These are phyloP conservation scores for Penicillium mononematosum DNA, from an alignment of 495 filamentous ascomycete species.

Conservation along the genomic window DNA sequence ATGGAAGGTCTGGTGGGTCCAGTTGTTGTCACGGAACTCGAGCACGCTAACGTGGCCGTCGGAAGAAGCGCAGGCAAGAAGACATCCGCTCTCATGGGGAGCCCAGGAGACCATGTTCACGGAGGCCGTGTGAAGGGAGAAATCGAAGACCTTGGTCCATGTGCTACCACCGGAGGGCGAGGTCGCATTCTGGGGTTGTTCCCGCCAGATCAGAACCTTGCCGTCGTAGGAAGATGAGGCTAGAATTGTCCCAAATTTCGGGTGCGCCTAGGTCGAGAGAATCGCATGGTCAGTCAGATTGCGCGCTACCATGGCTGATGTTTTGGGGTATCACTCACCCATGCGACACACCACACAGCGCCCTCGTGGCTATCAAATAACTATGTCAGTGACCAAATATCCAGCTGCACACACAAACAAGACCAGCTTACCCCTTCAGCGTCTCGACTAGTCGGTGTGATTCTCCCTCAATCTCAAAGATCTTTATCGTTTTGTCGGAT, in stretches of 20 bases:
- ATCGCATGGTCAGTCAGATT: constrained; percentile 20
- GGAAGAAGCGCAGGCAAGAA: constrained; percentile 89
- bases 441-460: constrained; percentile 89
- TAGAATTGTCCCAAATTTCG: constrained; percentile 97
- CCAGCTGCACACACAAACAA: background rate
- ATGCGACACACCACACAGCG: constrained; percentile 94
- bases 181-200: constrained; percentile 58
- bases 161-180: constrained; percentile 47
- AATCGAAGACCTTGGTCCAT: constrained; percentile 85
- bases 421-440: constrained; percentile 73
- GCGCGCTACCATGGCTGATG: constrained; percentile 6
- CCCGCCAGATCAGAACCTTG: constrained; percentile 97
- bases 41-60: constrained; percentile 92
- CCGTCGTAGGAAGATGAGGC: constrained; percentile 93
- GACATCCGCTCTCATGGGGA: constrained; percentile 92
- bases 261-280: constrained; percentile 64
- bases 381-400: constrained; percentile 7
- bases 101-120: constrained; percentile 97
- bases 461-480: constrained; percentile 97
- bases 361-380: constrained; percentile 72
- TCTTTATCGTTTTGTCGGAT: constrained; percentile 97
- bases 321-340: constrained; percentile 52
- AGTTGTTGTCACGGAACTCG: constrained; percentile 91
- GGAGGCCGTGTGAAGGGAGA: constrained; percentile 84
- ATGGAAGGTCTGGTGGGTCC: constrained; percentile 81